phyloP scores from a whole-genome alignment of 208 protist genomes.

The Phytomonas francai region DNA sequence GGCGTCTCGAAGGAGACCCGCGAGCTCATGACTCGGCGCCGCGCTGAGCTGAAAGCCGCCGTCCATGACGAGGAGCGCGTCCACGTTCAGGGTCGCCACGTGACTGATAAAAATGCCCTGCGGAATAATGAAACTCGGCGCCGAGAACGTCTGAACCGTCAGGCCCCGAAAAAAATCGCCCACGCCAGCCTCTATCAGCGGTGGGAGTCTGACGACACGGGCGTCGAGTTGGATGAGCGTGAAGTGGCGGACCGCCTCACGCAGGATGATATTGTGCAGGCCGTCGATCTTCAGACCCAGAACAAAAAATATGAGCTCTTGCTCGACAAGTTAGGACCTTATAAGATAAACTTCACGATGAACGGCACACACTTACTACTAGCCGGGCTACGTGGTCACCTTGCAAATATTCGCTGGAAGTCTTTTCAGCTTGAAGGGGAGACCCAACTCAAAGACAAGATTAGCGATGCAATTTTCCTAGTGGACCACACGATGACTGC shows the following conservation, averaged over 20 bases:
- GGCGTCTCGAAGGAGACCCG: conserved; percentile 46
- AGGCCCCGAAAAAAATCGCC: conserved; percentile 56
- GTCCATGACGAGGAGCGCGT: conserved; percentile 29
- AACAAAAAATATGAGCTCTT: conserved; percentile 91
- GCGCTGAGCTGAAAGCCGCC: conserved; percentile 35
- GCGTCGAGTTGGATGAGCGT: conserved; percentile 66
- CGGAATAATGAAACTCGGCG: conserved; percentile 44
- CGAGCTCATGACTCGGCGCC: conserved; percentile 43
- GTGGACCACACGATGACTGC: conserved; percentile 97
- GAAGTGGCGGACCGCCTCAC: conserved; percentile 91
- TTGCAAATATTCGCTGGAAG: conserved; percentile 94
- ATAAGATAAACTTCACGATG: conserved; percentile 89
- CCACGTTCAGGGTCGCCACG: conserved; percentile 71
- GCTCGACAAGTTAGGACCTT: conserved; percentile 93
- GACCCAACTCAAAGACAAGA: conserved; percentile 90
- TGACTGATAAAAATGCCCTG: conserved; percentile 63
- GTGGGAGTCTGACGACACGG: conserved; percentile 55
- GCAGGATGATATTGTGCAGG: conserved; percentile 84
- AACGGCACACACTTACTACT: conserved; percentile 93
- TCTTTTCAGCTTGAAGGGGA: conserved; percentile 89
- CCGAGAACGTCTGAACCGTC: conserved; percentile 45
- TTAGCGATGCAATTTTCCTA: conserved; percentile 93
- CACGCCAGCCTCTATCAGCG: conserved; percentile 60
- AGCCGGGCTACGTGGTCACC: conserved; percentile 93
- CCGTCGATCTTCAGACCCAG: conserved; percentile 91